Percentiles rank a stretch among this genome's conserved stretches.
These are phyloP conservation scores for Taiozyma sp. DNA, from an alignment of 1,139 yeast genomes.

Conservation along the genomic window DNA sequence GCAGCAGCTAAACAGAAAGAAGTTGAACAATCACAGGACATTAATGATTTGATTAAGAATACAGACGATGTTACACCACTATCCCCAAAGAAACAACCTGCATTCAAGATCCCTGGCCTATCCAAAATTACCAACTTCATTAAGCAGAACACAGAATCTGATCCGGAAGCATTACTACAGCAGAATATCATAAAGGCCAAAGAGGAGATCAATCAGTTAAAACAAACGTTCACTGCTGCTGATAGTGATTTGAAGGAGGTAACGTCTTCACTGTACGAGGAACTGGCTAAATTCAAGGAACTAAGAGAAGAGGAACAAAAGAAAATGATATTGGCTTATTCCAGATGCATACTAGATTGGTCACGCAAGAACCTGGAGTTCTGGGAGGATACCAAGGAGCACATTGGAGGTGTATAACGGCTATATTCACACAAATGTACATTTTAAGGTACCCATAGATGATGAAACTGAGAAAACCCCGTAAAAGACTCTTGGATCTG, in stretches of 20 bases:
- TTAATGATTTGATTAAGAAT: slow-evolving; percentile 4
- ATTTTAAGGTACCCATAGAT: background rate
- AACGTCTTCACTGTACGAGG: slow-evolving; percentile 43
- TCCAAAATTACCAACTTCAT: slow-evolving; percentile 58
- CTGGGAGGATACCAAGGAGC: slow-evolving; percentile 66
- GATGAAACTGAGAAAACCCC: background rate
- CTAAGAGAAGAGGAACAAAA: slow-evolving; percentile 39
- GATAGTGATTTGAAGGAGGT: slow-evolving; percentile 51
- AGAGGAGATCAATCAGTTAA: slow-evolving; percentile 48
- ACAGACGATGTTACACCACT: slow-evolving; percentile 13
- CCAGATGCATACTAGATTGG: slow-evolving; percentile 61
- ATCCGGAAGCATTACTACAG: slow-evolving; percentile 62
- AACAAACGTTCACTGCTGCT: slow-evolving; percentile 56
- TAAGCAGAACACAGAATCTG: slow-evolving; percentile 65
- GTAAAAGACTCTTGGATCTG: background rate
- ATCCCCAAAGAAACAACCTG: slow-evolving; percentile 26
- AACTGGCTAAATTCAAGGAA: slow-evolving; percentile 28
- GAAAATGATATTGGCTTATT: slow-evolving; percentile 47
- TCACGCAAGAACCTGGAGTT: slow-evolving; percentile 64
- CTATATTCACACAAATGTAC: background rate
- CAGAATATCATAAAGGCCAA: slow-evolving; percentile 49
- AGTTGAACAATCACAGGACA: slow-evolving; percentile 36
- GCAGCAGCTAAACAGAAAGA: slow-evolving; percentile 16
- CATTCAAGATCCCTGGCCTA: slow-evolving; percentile 42
- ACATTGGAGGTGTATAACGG: background rate